Percentiles rank a stretch among this genome's conserved stretches.
Conservation (phyloP, 345 rosid genomes). For the Dimocarpus longan region DNA sequence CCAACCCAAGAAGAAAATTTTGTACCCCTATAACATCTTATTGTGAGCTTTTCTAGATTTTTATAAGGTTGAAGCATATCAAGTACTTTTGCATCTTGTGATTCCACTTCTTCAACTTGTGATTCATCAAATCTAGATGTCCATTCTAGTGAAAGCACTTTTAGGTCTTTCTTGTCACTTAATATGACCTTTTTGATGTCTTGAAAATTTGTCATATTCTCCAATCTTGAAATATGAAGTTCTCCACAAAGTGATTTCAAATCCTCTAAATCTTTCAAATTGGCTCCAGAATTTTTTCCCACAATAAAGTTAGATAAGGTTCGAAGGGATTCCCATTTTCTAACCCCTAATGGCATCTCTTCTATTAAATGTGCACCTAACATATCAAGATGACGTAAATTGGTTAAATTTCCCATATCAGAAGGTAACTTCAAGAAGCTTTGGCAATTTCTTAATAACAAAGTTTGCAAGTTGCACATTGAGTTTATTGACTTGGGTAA, state of each 20-base stretch:
- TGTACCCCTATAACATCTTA: too few species aligned
- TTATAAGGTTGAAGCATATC: too few species aligned
- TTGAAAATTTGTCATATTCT: conserved; percentile 1
- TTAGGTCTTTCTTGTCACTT: conserved; percentile 34
- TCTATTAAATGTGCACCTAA: neutral
- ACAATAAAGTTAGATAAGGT: conserved; percentile 6
- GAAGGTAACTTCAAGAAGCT: too few species aligned
- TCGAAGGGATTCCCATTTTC: neutral
- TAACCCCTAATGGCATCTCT: neutral
- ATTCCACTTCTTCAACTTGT: too few species aligned
- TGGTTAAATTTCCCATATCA: too few species aligned
- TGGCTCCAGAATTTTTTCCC: neutral
- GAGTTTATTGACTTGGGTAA: too few species aligned
- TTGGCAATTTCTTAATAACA: too few species aligned
- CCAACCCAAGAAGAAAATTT: too few species aligned
- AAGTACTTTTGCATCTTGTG: too few species aligned
- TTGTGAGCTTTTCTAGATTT: too few species aligned
- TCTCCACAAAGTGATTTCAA: neutral
- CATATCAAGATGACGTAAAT: neutral
- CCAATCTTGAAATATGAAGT: neutral
- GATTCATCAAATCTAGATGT: too few species aligned
- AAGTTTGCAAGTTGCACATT: too few species aligned
- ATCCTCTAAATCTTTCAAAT: neutral
- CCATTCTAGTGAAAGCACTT: conserved; percentile 37
- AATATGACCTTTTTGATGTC: conserved; percentile 30